These are phyloP conservation scores for Pseudopyricularia cyperi DNA, from an alignment of 2,329 filamentous ascomycete species.

Conservation along the genomic window DNA sequence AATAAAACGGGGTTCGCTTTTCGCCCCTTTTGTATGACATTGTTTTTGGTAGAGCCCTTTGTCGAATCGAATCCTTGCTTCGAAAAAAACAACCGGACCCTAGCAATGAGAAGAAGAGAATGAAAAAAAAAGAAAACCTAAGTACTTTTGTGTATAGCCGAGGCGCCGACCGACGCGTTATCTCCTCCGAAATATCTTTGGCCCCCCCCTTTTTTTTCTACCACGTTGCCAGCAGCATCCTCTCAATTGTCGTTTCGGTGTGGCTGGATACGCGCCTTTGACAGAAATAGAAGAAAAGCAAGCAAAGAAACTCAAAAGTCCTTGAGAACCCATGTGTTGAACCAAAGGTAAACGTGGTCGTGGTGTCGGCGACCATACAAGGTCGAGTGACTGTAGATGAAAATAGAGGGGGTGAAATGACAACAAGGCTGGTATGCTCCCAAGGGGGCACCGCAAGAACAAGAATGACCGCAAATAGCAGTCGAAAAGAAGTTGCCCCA, in stretches of 20 bases:
- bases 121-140: neutral
- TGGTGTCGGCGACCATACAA: neutral
- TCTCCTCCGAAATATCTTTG: neutral
- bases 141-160: neutral
- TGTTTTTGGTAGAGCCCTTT: neutral
- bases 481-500: neutral
- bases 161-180: neutral
- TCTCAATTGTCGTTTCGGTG: too few relatives aligned
- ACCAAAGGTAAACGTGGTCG: neutral
- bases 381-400: neutral
- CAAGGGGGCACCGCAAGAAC: neutral
- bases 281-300: too few relatives aligned
- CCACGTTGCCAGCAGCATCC: neutral
- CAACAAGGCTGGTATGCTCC: neutral
- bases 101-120: too few relatives aligned
- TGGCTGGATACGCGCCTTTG: too few relatives aligned
- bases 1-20: neutral
- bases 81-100: too few relatives aligned
- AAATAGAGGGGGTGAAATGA: neutral
- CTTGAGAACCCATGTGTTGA: neutral
- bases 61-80: neutral
- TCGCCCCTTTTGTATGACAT: neutral
- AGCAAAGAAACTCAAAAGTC: neutral
- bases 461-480: neutral
- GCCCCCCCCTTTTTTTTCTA: neutral